Percentiles rank a stretch among this genome's conserved stretches.
phyloP scores from a whole-genome alignment of 192 early-diverging fungal species.

The Ramicandelaber brevisporus region DNA sequence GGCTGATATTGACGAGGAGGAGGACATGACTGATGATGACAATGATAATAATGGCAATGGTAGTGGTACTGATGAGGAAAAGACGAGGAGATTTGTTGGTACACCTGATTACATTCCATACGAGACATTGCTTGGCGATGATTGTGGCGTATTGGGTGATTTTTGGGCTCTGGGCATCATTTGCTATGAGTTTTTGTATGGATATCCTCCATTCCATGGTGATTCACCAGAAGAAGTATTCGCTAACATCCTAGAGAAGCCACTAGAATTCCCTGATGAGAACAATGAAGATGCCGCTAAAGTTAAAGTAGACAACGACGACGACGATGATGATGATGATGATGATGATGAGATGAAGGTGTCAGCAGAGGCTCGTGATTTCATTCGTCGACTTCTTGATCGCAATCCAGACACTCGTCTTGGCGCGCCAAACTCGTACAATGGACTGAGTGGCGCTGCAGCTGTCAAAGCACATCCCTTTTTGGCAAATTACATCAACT shows the following conservation, averaged over 20 bases:
- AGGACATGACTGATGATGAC: too few relatives aligned
- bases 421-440: too few relatives aligned
- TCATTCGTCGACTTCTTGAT: constrained; percentile 23
- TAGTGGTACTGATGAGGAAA: too few relatives aligned
- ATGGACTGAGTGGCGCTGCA: constrained; percentile 21
- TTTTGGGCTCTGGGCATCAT: constrained; percentile 83
- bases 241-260: constrained; percentile 9
- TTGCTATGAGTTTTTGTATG: constrained; percentile 77
- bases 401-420: constrained; percentile 30
- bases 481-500: constrained; percentile 25
- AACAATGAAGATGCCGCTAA: background rate
- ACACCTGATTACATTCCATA: constrained; percentile 88
- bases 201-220: constrained; percentile 53
- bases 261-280: constrained; percentile 13
- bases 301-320: background rate
- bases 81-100: too few relatives aligned
- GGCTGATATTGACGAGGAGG: too few relatives aligned
- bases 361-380: constrained; percentile 13
- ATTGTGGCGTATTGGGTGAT: constrained; percentile 57
- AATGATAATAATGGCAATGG: too few relatives aligned
- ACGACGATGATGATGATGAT: constrained; percentile 4
- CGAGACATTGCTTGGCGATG: constrained; percentile 67
- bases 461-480: constrained; percentile 37
- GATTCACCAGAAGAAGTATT: constrained; percentile 15
- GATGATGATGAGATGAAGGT: constrained; percentile 4